Evolutionary conservation across 169 alveolate genomes (phyloP).

Genomic region (Toxoplasma gondii): DNA sequence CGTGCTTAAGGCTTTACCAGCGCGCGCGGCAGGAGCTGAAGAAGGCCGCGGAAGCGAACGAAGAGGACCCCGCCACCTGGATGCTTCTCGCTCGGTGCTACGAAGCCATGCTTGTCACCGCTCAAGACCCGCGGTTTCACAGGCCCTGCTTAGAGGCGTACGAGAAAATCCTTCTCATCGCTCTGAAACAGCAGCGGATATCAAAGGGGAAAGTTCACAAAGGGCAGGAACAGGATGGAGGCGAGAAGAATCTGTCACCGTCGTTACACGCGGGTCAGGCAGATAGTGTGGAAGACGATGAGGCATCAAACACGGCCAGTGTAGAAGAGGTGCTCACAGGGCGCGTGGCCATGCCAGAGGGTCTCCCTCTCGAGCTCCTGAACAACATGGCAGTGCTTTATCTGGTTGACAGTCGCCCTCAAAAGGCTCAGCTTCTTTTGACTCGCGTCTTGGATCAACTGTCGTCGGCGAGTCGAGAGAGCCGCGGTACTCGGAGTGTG

Average conservation of each 20-base stretch:
- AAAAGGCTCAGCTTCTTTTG: background rate
- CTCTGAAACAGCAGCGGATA: background rate
- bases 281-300: background rate
- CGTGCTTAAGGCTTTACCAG: background rate
- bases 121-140: background rate
- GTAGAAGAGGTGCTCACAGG: background rate
- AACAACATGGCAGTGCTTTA: slow-evolving; percentile 36
- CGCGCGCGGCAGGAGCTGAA: slow-evolving; percentile 1
- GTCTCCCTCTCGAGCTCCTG: slow-evolving; percentile 21
- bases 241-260: background rate
- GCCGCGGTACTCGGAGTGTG: background rate
- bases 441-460: slow-evolving; percentile 11
- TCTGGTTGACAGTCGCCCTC: background rate
- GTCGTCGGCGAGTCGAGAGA: background rate
- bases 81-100: slow-evolving; percentile 21
- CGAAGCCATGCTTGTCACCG: slow-evolving; percentile 1
- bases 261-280: background rate
- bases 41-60: slow-evolving; percentile 11
- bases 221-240: slow-evolving; percentile 15
- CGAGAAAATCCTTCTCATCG: background rate
- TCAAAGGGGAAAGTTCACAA: too few relatives aligned
- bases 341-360: background rate
- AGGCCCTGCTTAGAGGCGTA: slow-evolving; percentile 7
- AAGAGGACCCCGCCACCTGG: slow-evolving; percentile 3
- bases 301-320: background rate